A percentile compares a stretch with the other conserved stretches of the same genome.
phyloP scores from a whole-genome alignment of 164 flowering plant species.

The Aristolochia californica region DNA sequence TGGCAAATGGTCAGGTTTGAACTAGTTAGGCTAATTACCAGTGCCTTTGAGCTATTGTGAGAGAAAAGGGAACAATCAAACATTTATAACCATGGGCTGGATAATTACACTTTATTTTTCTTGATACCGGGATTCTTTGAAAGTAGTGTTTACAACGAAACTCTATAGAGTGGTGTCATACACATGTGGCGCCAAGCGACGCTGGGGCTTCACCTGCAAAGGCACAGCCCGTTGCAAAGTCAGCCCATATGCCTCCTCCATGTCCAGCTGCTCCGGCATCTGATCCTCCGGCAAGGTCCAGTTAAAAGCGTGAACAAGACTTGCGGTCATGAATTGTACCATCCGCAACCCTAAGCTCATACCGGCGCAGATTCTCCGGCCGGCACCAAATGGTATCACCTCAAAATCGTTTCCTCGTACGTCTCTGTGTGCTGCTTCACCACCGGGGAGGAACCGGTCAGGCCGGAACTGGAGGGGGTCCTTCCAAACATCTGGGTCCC shows the following conservation, averaged over 20 bases:
- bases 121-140: no score
- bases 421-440: slow-evolving; percentile 44
- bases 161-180: no score
- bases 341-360: slow-evolving; percentile 59
- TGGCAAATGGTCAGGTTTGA: no score
- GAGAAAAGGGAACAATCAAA: no score
- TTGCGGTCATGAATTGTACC: slow-evolving; percentile 61
- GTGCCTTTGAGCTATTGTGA: no score
- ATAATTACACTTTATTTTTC: no score
- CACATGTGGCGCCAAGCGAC: slow-evolving; percentile 28
- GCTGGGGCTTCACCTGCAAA: slow-evolving; percentile 35
- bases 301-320: slow-evolving; percentile 56
- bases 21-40: no score
- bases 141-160: no score
- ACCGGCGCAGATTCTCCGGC: slow-evolving; percentile 82
- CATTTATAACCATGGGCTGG: no score
- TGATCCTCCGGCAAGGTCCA: slow-evolving; percentile 44
- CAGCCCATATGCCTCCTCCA: slow-evolving; percentile 81
- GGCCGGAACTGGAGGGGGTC: slow-evolving; percentile 65
- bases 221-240: slow-evolving; percentile 64
- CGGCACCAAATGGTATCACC: slow-evolving; percentile 80
- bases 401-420: slow-evolving; percentile 65
- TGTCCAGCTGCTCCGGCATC: slow-evolving; percentile 42
- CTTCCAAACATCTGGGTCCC: slow-evolving; percentile 62
- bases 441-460: slow-evolving; percentile 55